Base-by-base conservation (phyloP, 1,284 basidiomycete species). In the Crepidotus sp. region DNA sequence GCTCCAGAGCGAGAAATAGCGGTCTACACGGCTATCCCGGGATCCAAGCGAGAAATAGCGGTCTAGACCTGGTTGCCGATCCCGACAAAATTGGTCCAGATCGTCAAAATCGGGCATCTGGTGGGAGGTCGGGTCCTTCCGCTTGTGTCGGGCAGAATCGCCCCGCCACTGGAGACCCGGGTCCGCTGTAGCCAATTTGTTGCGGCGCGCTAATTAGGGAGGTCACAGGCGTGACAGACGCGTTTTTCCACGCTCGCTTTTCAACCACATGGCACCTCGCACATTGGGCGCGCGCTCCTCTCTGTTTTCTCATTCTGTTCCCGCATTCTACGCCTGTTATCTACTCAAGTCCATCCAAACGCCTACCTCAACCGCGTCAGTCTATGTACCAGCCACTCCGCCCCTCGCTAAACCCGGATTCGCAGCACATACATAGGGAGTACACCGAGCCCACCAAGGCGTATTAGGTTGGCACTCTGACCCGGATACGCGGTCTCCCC, bases 291-390 rank as follows among this genome's bases (percentile, higher is more conserved):
- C 40, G 11, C 26, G 48, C 2, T 50, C 48, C 0, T 49, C 48
- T 6, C 40, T 49, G 4, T 35, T 49, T 7, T 49, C 31, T 8
- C 48, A 49, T n/a, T 38, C 42, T 9, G 79, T 84, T 50, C 86
- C 90, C 1, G 62, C 75, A 0, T 90, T 94, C 61, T 95, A 95
- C 59, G 86, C 86, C 1, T 94, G 90, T 62, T 95, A 95, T 61
- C 72, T 94, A 0, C 69, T 95, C 9, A 82, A 83, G 54, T 88
- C 83, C 1, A 59, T 76, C 3, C 68, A 76, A 15, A 74, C 70
- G 0, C 69, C 72, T 0, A 64, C 65, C 17, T 72, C 79, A 0
- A 75, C 72, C 38, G 77, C 80, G 66, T 87, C 68, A 51, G 74
- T 67, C 31, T 26, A 27, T 25, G 33, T 38, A 15, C 6, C 6